Percentiles rank a stretch among this genome's conserved stretches.
Evolutionary conservation across 768 basidiomycete genomes (phyloP).

Genomic region (Tylopilus felleus): DNA sequence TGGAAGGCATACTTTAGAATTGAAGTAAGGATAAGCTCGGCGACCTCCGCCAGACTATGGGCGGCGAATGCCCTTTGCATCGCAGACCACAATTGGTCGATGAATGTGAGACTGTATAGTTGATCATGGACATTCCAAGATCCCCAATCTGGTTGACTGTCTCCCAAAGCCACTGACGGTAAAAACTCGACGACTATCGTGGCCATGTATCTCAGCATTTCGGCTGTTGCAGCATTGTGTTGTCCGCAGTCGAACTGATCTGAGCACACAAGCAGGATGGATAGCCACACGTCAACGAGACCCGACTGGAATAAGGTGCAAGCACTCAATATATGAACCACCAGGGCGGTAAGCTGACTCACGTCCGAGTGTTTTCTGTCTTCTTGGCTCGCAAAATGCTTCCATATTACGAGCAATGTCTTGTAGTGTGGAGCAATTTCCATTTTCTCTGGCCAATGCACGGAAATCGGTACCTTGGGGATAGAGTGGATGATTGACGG

Average conservation of each 20-base stretch:
- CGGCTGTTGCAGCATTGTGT: constrained; percentile 34
- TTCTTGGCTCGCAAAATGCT: constrained; percentile 19
- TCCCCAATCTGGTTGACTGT: constrained; percentile 16
- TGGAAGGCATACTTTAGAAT: constrained; percentile 44
- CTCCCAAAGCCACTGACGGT: constrained; percentile 2
- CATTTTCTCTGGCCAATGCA: constrained; percentile 35
- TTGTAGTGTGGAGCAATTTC: constrained; percentile 42
- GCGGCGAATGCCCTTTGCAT: constrained; percentile 47
- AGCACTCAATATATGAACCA: constrained; percentile 4
- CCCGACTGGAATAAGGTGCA: constrained; percentile 29
- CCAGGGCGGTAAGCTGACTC: constrained; percentile 8
- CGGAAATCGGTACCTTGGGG: constrained; percentile 17
- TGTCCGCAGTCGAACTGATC: constrained; percentile 39
- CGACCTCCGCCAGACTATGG: constrained; percentile 39
- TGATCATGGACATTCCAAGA: constrained; percentile 32
- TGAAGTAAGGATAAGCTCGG: constrained; percentile 44
- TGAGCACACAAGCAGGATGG: constrained; percentile 50
- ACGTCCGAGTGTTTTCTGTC: constrained; percentile 25
- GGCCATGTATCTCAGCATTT: constrained; percentile 35
- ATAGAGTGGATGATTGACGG: constrained; percentile 28
- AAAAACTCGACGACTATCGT: constrained; percentile 38
- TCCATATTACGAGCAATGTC: constrained; percentile 39
- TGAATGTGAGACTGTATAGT: constrained; percentile 35
- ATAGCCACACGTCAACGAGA: constrained; percentile 50
- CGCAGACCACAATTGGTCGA: constrained; percentile 49